Evolutionary conservation across 257 asterid species (phyloP).

Genomic region (Solanum sitiens): DNA sequence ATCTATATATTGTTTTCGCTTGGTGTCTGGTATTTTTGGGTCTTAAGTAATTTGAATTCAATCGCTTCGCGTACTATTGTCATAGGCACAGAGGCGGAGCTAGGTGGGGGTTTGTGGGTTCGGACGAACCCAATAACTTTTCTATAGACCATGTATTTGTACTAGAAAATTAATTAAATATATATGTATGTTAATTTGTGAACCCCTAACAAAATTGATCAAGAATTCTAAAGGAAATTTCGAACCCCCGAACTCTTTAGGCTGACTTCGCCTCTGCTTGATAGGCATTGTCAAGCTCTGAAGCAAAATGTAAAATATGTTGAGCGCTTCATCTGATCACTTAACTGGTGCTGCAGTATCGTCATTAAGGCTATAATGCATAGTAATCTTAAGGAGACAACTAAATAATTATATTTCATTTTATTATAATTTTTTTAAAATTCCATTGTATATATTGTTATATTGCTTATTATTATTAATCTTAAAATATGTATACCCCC

Average conservation of each 20-base stretch:
- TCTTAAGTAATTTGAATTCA: background rate
- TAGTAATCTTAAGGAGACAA: background rate
- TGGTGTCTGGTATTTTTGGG: background rate
- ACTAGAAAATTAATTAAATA: too few species aligned
- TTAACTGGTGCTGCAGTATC: background rate
- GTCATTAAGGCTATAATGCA: background rate
- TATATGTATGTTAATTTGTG: too few species aligned
- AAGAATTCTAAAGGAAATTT: too few species aligned
- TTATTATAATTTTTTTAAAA: background rate
- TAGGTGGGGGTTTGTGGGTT: too few species aligned
- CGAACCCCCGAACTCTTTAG: too few species aligned
- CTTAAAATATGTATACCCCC: background rate
- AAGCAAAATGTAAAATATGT: background rate
- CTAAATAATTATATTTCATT: background rate
- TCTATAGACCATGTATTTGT: too few species aligned
- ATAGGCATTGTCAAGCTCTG: background rate
- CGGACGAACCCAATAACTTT: too few species aligned
- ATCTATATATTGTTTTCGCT: accelerated
- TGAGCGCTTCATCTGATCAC: background rate
- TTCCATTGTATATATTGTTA: background rate
- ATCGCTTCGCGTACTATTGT: background rate
- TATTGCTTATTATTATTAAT: background rate
- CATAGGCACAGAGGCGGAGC: too few species aligned
- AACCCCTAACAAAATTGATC: too few species aligned
- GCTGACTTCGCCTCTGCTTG: too few species aligned